Conservation (phyloP, 2,329 filamentous ascomycete species). For the Hypomyces perniciosus region DNA sequence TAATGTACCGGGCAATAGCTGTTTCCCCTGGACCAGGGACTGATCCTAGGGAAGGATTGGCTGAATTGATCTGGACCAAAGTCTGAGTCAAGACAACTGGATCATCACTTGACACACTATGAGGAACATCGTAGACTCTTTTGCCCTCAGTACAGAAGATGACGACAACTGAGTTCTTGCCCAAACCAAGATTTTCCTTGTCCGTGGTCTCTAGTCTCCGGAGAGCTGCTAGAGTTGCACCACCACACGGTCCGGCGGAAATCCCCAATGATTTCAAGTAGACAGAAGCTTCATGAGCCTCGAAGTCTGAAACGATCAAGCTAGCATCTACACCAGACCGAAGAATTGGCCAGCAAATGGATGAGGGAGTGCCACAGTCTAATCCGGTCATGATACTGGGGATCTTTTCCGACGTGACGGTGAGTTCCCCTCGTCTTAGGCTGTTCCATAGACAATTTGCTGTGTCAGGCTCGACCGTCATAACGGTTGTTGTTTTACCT, state of each 20-base stretch:
- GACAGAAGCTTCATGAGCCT: constrained; percentile 53
- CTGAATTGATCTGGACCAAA: constrained; percentile 44
- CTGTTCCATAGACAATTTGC: constrained; percentile 54
- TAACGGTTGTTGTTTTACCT: constrained; percentile 31
- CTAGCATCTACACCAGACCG: constrained; percentile 53
- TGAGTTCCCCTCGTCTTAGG: constrained; percentile 40
- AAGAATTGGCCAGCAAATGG: constrained; percentile 58
- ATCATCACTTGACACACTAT: constrained; percentile 36
- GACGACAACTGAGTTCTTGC: constrained; percentile 51
- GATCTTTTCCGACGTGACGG: constrained; percentile 46
- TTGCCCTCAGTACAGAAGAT: constrained; percentile 57
- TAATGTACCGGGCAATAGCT: constrained; percentile 40
- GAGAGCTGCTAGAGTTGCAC: constrained; percentile 52
- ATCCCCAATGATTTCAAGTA: constrained; percentile 45
- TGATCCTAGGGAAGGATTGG: constrained; percentile 38
- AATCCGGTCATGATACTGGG: constrained; percentile 69
- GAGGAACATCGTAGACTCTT: constrained; percentile 45
- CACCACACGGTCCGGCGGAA: constrained; percentile 57
- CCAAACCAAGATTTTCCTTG: constrained; percentile 31
- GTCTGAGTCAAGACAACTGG: constrained; percentile 36
- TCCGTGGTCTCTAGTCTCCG: constrained; percentile 36
- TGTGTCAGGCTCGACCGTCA: constrained; percentile 65
- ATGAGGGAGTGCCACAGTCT: constrained; percentile 65
- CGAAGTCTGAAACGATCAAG: constrained; percentile 54
- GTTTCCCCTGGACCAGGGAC: constrained; percentile 40